Evolutionary conservation across 768 basidiomycete genomes (phyloP).

Genomic region (Candolleomyces aberdarensis): DNA sequence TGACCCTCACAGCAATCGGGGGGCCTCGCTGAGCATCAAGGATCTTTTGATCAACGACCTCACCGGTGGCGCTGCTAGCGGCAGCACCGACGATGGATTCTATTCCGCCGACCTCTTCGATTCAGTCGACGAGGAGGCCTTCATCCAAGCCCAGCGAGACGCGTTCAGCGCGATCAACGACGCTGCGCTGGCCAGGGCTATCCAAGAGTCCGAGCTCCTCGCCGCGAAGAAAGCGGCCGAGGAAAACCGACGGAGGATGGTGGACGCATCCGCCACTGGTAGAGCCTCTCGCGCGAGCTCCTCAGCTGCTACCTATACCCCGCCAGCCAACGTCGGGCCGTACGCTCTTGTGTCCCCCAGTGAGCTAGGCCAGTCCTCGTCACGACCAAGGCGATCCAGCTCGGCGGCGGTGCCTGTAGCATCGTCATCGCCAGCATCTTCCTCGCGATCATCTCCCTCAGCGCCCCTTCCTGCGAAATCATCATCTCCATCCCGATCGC

Average conservation of each 20-base stretch:
- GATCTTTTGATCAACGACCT: not conserved
- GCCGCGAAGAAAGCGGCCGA: constrained; percentile 20
- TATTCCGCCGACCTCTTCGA: constrained; percentile 11
- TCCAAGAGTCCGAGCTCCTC: constrained; percentile 23
- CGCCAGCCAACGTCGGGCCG: not conserved
- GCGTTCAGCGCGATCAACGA: constrained; percentile 27
- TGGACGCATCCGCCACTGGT: not conserved
- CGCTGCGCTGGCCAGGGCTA: constrained; percentile 21
- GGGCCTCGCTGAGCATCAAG: not conserved
- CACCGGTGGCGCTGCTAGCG: not conserved
- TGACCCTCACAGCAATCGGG: not conserved
- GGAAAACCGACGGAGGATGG: constrained; percentile 6
- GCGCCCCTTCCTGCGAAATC: not conserved
- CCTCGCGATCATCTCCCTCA: not conserved
- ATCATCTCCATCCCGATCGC: constrained; percentile 1
- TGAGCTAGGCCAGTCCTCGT: not conserved
- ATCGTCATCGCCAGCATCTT: not conserved
- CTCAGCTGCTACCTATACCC: constrained; percentile 1
- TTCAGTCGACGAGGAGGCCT: constrained; percentile 23
- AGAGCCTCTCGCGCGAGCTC: not conserved
- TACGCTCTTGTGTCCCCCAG: not conserved
- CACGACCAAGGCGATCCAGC: not conserved
- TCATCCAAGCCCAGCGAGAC: constrained; percentile 25
- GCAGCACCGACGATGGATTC: constrained; percentile 1
- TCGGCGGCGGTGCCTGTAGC: constrained; percentile 1